phyloP scores from a whole-genome alignment of 768 basidiomycete species.

The Hygrophorus pudorinus region DNA sequence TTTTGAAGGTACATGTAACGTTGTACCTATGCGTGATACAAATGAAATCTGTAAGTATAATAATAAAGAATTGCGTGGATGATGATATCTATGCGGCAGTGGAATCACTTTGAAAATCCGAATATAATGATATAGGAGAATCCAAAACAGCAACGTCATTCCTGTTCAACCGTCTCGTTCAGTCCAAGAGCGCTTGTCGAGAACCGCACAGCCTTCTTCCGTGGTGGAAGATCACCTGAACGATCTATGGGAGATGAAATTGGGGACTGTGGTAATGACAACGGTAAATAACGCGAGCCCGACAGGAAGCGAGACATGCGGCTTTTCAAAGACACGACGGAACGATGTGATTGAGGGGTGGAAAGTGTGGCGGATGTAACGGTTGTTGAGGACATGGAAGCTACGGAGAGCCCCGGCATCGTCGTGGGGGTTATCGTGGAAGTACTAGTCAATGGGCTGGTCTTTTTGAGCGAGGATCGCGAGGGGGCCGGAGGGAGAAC shows the following conservation, averaged over 20 bases:
- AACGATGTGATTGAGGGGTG: constrained; percentile 10
- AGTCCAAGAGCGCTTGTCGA: constrained; percentile 25
- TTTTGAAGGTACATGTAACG: too few species aligned
- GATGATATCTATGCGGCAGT: background rate
- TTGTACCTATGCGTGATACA: too few species aligned
- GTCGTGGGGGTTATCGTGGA: constrained; percentile 26
- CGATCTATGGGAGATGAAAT: constrained; percentile 30
- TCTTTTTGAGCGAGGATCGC: constrained; percentile 38
- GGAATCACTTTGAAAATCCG: background rate
- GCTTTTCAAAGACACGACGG: constrained; percentile 9
- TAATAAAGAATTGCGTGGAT: constrained; percentile 26
- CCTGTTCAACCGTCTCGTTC: constrained; percentile 10
- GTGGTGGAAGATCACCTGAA: constrained; percentile 22
- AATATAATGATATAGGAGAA: constrained; percentile 5
- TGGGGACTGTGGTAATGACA: constrained; percentile 23
- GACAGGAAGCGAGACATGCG: constrained; percentile 31
- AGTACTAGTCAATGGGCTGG: constrained; percentile 26
- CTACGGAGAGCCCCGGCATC: constrained; percentile 24
- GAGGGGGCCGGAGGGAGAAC: constrained; percentile 15
- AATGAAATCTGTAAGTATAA: too few species aligned
- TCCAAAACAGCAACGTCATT: constrained; percentile 18
- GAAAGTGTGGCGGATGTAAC: constrained; percentile 32
- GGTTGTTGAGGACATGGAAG: constrained; percentile 41
- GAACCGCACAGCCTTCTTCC: constrained; percentile 55
- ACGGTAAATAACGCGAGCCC: constrained; percentile 26